phyloP scores from a whole-genome alignment of 768 basidiomycete genomes.

The Podaxis sp. region DNA sequence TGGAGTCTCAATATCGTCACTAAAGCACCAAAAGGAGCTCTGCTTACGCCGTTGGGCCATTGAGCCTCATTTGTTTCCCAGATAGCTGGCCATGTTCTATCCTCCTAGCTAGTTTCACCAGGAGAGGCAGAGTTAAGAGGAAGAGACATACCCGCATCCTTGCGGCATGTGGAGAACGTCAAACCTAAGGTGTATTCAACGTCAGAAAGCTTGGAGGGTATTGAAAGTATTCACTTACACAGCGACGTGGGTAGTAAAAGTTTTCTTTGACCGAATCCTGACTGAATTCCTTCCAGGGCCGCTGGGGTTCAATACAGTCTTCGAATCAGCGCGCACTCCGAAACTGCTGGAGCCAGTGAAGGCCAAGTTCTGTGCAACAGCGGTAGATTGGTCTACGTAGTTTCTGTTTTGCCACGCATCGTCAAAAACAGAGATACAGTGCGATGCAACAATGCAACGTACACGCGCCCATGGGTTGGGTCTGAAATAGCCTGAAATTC shows the following conservation, averaged over 20 bases:
- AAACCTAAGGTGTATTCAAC: constrained; percentile 24
- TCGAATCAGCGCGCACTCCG: constrained; percentile 47
- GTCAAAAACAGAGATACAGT: not conserved
- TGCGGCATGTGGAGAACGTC: constrained; percentile 37
- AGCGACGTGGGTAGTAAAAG: constrained; percentile 50
- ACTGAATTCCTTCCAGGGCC: constrained; percentile 56
- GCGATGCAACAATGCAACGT: constrained; percentile 18
- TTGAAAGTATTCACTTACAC: constrained; percentile 35
- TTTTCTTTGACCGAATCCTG: constrained; percentile 48
- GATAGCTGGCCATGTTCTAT: constrained; percentile 49
- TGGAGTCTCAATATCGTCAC: not conserved
- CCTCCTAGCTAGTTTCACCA: not conserved
- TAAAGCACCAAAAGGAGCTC: not conserved
- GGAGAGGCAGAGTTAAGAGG: not conserved
- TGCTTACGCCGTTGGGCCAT: constrained; percentile 46
- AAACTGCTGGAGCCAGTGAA: constrained; percentile 44
- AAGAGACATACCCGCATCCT: constrained; percentile 29
- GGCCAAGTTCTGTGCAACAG: constrained; percentile 50
- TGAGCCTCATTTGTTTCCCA: constrained; percentile 48
- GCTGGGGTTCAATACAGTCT: constrained; percentile 39
- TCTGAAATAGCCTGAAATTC: constrained; percentile 47
- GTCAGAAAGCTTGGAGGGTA: not conserved
- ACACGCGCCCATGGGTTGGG: constrained; percentile 67
- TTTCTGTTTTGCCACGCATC: constrained; percentile 24
- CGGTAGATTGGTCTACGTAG: constrained; percentile 38